These are phyloP conservation scores for Moesziomyces aphidis DNA, from an alignment of 1,284 basidiomycete species.

Conservation along the genomic window DNA sequence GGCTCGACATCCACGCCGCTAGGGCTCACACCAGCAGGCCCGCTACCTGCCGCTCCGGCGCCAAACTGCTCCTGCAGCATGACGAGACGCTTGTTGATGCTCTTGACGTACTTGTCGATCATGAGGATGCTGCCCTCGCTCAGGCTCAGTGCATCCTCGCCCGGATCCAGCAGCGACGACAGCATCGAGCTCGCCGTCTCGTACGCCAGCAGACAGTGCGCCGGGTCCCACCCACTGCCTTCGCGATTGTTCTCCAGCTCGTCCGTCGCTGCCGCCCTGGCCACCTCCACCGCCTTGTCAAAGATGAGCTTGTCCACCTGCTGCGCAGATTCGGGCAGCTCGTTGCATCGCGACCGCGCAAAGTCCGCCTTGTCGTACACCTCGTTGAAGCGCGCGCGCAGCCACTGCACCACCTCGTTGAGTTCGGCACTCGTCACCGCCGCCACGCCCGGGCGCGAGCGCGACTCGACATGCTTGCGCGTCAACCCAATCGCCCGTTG, in stretches of 20 bases:
- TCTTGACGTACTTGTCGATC: slow-evolving; percentile 64
- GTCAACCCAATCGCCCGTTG: slow-evolving; percentile 80
- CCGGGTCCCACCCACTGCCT: slow-evolving; percentile 75
- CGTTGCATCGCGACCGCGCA: slow-evolving; percentile 70
- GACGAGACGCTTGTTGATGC: slow-evolving; percentile 59
- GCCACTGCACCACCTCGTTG: slow-evolving; percentile 74
- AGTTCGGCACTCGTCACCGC: slow-evolving; percentile 70
- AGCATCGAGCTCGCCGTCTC: slow-evolving; percentile 94
- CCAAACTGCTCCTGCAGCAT: slow-evolving; percentile 47
- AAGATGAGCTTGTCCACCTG: slow-evolving; percentile 72
- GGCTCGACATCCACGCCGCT: slow-evolving; percentile 17
- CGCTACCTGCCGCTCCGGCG: slow-evolving; percentile 5
- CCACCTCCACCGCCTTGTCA: slow-evolving; percentile 74
- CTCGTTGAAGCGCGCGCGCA: slow-evolving; percentile 73
- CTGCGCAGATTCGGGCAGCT: slow-evolving; percentile 69
- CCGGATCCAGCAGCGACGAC: slow-evolving; percentile 88
- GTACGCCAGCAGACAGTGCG: slow-evolving; percentile 89
- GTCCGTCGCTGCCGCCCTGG: slow-evolving; percentile 88
- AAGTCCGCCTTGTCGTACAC: slow-evolving; percentile 73
- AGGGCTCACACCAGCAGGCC: slow-evolving; percentile 10
- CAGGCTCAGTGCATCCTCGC: slow-evolving; percentile 75
- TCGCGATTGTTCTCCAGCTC: slow-evolving; percentile 76
- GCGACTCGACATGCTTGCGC: slow-evolving; percentile 69
- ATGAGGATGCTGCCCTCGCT: slow-evolving; percentile 55
- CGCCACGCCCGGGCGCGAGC: slow-evolving; percentile 45